Conservation (phyloP, 208 protist genomes). For the Leishmania tropica region DNA sequence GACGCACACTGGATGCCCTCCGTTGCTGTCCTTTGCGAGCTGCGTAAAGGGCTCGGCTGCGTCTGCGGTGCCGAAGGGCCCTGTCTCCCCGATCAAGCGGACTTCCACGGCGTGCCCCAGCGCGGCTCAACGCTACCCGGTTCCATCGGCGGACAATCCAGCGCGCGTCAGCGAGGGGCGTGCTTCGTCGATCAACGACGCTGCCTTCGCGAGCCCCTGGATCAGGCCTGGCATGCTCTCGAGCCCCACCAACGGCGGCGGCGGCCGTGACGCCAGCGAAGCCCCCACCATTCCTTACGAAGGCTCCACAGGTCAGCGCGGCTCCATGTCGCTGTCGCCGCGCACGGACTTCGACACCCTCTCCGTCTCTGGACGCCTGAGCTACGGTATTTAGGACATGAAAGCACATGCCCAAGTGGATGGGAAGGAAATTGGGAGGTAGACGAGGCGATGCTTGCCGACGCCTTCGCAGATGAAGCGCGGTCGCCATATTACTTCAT, state of each 20-base stretch:
- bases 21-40: constrained; percentile 18
- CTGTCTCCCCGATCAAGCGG: constrained; percentile 33
- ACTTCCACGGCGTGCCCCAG: constrained; percentile 31
- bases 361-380: constrained; percentile 26
- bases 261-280: constrained; percentile 31
- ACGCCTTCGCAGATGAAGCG: not conserved
- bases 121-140: constrained; percentile 21
- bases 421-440: not conserved
- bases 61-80: constrained; percentile 6
- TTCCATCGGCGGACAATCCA: constrained; percentile 8
- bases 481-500: not conserved
- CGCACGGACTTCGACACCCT: constrained; percentile 28
- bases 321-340: constrained; percentile 28
- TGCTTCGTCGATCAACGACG: constrained; percentile 4
- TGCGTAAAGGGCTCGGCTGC: not conserved
- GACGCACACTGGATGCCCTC: constrained; percentile 25
- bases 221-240: constrained; percentile 23
- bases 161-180: constrained; percentile 1
- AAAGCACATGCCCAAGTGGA: not conserved
- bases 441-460: not conserved
- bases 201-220: constrained; percentile 26
- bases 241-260: constrained; percentile 32
- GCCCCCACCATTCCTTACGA: constrained; percentile 37
- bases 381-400: constrained; percentile 18
- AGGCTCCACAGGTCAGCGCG: constrained; percentile 28